phyloP scores from a whole-genome alignment of 805 yeast species.

The Hanseniaspora vineae region DNA sequence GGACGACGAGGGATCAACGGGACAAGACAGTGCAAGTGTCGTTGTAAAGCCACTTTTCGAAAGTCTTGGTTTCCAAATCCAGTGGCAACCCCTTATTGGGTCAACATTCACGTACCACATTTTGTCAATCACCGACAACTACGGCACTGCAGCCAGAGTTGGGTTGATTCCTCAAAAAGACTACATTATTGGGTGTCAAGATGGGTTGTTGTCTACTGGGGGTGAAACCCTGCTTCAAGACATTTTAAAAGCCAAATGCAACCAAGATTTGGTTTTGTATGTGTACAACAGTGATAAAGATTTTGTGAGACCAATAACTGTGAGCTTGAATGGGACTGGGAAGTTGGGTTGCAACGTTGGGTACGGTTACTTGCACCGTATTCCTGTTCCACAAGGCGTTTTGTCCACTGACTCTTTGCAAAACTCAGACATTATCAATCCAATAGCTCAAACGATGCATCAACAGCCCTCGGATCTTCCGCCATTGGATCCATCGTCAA shows the following conservation, averaged over 20 bases:
- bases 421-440: too few species aligned
- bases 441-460: too few species aligned
- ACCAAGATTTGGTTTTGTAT: conserved; percentile 38
- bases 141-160: conserved; percentile 68
- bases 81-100: conserved; percentile 62
- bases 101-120: conserved; percentile 85
- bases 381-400: conserved; percentile 40
- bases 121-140: conserved; percentile 51
- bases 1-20: conserved; percentile 15
- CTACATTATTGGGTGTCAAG: conserved; percentile 77
- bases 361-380: conserved; percentile 74
- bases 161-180: conserved; percentile 79
- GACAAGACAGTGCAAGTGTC: conserved; percentile 10
- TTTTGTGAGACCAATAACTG: conserved; percentile 73
- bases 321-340: conserved; percentile 73
- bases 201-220: conserved; percentile 74
- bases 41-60: conserved; percentile 23
- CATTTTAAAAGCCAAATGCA: conserved; percentile 42
- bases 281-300: conserved; percentile 87
- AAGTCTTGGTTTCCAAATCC: conserved; percentile 53
- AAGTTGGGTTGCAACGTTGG: conserved; percentile 91
- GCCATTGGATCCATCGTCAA: background rate
- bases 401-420: background rate
- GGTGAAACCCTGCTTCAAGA: conserved; percentile 72
- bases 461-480: background rate